Base-by-base conservation (phyloP, 192 early-diverging fungal genomes). In the Backusella mclennaniae region DNA sequence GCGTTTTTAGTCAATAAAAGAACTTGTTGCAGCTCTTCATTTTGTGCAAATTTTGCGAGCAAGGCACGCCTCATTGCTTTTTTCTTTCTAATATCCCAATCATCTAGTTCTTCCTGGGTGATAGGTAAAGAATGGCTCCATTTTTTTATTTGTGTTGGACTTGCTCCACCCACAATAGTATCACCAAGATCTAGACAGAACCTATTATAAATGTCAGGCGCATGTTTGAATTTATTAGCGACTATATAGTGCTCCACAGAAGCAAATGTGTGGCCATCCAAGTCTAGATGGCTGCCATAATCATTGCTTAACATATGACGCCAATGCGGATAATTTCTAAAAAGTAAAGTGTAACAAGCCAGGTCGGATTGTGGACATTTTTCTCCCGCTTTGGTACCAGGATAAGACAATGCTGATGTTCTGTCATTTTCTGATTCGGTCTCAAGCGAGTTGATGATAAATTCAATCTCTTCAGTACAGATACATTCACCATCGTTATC, bases 221-320 rank as follows among this genome's bases (percentile, higher is more conserved):
- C 23, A 9, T 52, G 41, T 26, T 74, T 39, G n/a, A 75, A 35
- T 19, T 67, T 75, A 23, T 23, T 73, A 7, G 56, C 35, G 21
- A 44, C 31, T 1, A 75, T 8, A 36, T 71, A 79, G 17, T 79
- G 73, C 19, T 74, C 67, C 23, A 79, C 71, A 4, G 78, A 75
- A 11, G 78, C 78, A 73, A 73, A 79, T 7, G 68, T 68, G 49
- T 73, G 73, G 36, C 75, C 56, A 39, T 79, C 78, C 8, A 79
- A 31, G 23, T 75, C 53, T 39, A 79, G 35, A 42, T 69, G 68
- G 14, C 73, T 68, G 35, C 66, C 71, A 71, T 75, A 79, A 8
- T 73, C 69, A 67, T 39, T 23, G 21, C 59, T 72, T 6, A 79
- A 69, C 68, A 72, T 75, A n/a, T 63, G 68, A 0, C 78, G 69